Percentiles rank a stretch among this genome's conserved stretches.
These are phyloP conservation scores for Megacollybia marginata DNA, from an alignment of 768 basidiomycete genomes.

Conservation along the genomic window DNA sequence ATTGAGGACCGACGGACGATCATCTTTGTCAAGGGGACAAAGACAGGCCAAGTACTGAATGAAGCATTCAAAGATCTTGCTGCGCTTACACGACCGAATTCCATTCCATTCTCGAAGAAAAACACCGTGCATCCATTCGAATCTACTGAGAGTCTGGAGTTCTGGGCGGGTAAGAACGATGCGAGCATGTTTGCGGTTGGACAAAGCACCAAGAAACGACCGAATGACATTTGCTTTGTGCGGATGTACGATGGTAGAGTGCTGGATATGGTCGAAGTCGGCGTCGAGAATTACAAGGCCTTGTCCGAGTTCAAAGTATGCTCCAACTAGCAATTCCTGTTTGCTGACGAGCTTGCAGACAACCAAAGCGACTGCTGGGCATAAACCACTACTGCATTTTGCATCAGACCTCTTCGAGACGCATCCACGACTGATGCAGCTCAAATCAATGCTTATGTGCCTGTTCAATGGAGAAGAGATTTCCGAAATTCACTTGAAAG, in stretches of 20 bases:
- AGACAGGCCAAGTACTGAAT: slow-evolving; percentile 75
- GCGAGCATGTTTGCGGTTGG: slow-evolving; percentile 87
- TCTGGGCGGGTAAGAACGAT: slow-evolving; percentile 93
- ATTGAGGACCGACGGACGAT: slow-evolving; percentile 83
- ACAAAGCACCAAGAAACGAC: slow-evolving; percentile 90
- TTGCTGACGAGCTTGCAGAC: slow-evolving; percentile 40
- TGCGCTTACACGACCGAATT: slow-evolving; percentile 87
- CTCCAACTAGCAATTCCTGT: slow-evolving; percentile 4
- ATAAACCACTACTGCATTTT: slow-evolving; percentile 92
- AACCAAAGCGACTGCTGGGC: slow-evolving; percentile 81
- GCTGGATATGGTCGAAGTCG: slow-evolving; percentile 93
- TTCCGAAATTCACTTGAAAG: slow-evolving; percentile 75
- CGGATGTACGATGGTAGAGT: slow-evolving; percentile 82
- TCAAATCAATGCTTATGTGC: slow-evolving; percentile 86
- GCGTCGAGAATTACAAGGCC: slow-evolving; percentile 71
- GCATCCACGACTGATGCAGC: slow-evolving; percentile 84
- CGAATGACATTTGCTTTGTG: slow-evolving; percentile 77
- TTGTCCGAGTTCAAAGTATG: slow-evolving; percentile 84
- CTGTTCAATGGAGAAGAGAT: slow-evolving; percentile 88
- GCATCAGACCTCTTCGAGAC: slow-evolving; percentile 93
- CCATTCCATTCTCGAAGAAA: slow-evolving; percentile 91
- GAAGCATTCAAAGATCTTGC: slow-evolving; percentile 87
- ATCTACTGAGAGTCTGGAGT: slow-evolving; percentile 63
- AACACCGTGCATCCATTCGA: slow-evolving; percentile 91
- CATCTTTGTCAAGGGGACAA: slow-evolving; percentile 85